phyloP scores from a whole-genome alignment of 179 eudicot genomes.

The Amaranthus tricolor region DNA sequence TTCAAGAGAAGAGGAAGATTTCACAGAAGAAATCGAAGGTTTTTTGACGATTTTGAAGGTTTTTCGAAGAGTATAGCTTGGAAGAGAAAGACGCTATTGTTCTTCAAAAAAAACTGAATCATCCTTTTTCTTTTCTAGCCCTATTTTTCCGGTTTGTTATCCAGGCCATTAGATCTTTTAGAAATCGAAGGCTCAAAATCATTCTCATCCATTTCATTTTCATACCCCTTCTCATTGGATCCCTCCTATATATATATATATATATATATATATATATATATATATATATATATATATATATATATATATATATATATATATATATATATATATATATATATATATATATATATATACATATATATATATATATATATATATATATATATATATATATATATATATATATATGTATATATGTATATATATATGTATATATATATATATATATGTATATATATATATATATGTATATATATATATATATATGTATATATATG shows the following conservation, averaged over 20 bases:
- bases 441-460: background rate
- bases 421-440: background rate
- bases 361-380: conserved; percentile 2
- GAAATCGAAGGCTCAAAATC: background rate
- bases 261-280: background rate
- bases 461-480: conserved; percentile 1
- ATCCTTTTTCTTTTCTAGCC: no score
- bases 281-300: background rate
- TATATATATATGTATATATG: background rate
- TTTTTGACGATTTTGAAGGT: no score
- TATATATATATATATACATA: background rate
- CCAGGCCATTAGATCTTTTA: background rate
- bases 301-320: background rate
- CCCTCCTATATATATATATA: background rate
- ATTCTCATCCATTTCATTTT: background rate
- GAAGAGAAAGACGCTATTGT: no score
- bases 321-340: conserved; percentile 4
- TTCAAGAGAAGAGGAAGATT: no score
- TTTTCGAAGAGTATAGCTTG: no score
- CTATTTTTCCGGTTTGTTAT: no score
- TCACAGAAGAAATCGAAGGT: no score
- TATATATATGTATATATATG: conserved; percentile 1
- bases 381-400: background rate
- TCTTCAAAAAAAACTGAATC: no score
- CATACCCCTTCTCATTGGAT: background rate